A percentile compares a stretch with the other conserved stretches of the same genome.
Evolutionary conservation across 1,284 basidiomycete genomes (phyloP).

Genomic region (Pseudozyma sp.): DNA sequence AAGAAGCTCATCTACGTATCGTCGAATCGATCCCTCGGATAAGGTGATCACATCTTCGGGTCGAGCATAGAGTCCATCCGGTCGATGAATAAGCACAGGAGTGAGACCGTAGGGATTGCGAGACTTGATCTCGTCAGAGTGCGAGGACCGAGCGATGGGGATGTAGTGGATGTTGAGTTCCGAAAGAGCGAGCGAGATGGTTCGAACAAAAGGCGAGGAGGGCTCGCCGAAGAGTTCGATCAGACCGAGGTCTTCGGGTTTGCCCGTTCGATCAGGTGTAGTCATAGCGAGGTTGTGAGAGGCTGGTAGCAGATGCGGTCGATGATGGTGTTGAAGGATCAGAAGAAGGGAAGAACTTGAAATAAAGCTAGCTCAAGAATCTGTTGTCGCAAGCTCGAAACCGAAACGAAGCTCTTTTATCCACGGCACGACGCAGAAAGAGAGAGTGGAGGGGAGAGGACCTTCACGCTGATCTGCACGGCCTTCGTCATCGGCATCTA

Average conservation of each 20-base stretch:
- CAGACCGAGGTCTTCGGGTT: constrained; percentile 38
- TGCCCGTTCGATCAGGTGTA: constrained; percentile 24
- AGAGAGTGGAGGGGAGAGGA: too few relatives aligned
- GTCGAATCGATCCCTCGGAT: constrained; percentile 36
- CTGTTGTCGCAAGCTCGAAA: too few relatives aligned
- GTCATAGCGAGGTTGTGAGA: constrained; percentile 18
- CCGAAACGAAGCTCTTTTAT: too few relatives aligned
- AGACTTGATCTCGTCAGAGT: constrained; percentile 29
- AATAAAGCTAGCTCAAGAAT: too few relatives aligned
- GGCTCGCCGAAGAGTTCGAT: constrained; percentile 40
- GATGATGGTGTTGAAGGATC: background rate
- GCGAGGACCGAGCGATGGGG: constrained; percentile 15
- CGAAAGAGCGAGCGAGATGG: constrained; percentile 28
- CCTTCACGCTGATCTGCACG: too few relatives aligned
- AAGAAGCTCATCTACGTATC: constrained; percentile 46
- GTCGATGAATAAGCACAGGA: constrained; percentile 41
- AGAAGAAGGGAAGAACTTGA: background rate
- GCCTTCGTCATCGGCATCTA: too few relatives aligned
- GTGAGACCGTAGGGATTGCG: constrained; percentile 38
- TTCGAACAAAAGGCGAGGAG: constrained; percentile 35
- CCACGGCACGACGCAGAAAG: too few relatives aligned
- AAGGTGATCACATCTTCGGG: constrained; percentile 25
- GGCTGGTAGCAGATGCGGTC: background rate
- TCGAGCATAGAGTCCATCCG: constrained; percentile 36
- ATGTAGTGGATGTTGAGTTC: constrained; percentile 45